These are phyloP conservation scores for Guyanaporus albipodus DNA, from an alignment of 768 basidiomycete genomes.

Conservation along the genomic window DNA sequence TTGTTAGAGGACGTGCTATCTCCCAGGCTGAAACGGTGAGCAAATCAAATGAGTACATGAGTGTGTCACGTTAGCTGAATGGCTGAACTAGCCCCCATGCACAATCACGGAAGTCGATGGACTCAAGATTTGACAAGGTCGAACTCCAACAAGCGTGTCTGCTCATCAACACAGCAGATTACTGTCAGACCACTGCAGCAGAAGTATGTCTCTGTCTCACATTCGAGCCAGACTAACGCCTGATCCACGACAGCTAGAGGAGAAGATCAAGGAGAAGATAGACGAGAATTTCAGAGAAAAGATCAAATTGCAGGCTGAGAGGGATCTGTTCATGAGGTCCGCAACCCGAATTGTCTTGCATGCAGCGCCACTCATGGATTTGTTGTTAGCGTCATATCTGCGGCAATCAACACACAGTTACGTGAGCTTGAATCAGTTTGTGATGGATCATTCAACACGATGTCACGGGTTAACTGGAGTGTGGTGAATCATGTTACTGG, in stretches of 20 bases:
- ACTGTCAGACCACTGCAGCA: constrained; percentile 86
- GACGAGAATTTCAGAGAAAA: constrained; percentile 71
- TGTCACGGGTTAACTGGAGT: constrained; percentile 78
- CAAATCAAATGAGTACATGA: constrained; percentile 1
- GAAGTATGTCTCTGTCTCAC: constrained; percentile 51
- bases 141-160: constrained; percentile 81
- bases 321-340: constrained; percentile 88
- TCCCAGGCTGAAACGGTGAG: constrained; percentile 66
- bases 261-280: constrained; percentile 83
- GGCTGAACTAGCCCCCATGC: constrained; percentile 35
- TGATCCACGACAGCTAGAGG: constrained; percentile 65
- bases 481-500: constrained; percentile 81
- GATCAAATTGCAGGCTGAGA: constrained; percentile 78
- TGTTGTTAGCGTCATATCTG: constrained; percentile 67
- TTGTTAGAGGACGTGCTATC: constrained; percentile 79
- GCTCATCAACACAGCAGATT: constrained; percentile 96
- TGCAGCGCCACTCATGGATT: neutral
- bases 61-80: neutral
- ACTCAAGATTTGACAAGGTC: constrained; percentile 69
- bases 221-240: neutral
- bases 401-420: constrained; percentile 74
- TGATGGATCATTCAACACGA: constrained; percentile 72
- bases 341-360: neutral
- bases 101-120: constrained; percentile 63
- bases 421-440: constrained; percentile 82